Percentiles rank a stretch among this genome's conserved stretches.
Evolutionary conservation across 2,329 filamentous ascomycete species (phyloP).

Genomic region (Nothomitra cinnamomea): DNA sequence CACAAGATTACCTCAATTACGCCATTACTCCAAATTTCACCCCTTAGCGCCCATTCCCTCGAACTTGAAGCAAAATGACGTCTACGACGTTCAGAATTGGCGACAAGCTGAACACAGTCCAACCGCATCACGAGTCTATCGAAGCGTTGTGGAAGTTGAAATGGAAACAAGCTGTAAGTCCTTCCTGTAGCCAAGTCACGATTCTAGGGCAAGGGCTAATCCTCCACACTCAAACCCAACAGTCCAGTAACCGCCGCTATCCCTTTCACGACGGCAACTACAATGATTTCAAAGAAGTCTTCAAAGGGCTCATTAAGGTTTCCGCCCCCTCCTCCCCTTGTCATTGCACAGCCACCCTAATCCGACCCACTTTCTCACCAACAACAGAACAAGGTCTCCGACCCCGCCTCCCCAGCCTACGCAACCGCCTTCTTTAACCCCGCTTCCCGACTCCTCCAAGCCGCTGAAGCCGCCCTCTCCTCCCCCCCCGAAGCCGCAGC

Average conservation of each 20-base stretch:
- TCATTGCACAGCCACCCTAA: neutral
- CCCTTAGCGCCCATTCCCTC: no score
- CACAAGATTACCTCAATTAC: no score
- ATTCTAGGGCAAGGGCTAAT: neutral
- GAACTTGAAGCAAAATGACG: no score
- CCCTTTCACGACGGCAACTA: slow-evolving; percentile 57
- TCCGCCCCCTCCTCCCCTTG: slow-evolving; percentile 2
- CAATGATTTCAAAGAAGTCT: slow-evolving; percentile 54
- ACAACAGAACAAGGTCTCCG: slow-evolving; percentile 37
- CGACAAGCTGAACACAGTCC: slow-evolving; percentile 29
- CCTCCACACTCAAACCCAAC: neutral
- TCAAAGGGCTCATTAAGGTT: slow-evolving; percentile 40
- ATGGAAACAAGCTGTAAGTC: slow-evolving; percentile 48
- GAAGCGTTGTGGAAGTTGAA: slow-evolving; percentile 56
- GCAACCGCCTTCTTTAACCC: slow-evolving; percentile 27
- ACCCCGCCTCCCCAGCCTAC: slow-evolving; percentile 48
- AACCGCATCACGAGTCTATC: slow-evolving; percentile 42
- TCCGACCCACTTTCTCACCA: neutral
- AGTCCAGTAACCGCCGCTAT: slow-evolving; percentile 46
- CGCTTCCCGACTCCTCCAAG: neutral
- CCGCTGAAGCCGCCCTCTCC: neutral
- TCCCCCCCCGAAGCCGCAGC: neutral
- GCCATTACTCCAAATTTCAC: no score
- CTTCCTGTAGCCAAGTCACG: no score
- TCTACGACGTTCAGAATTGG: slow-evolving; percentile 16